Percentiles rank a stretch among this genome's conserved stretches.
Conservation (phyloP, 2,329 filamentous ascomycete genomes). For the Thielaviopsis euricoi region DNA sequence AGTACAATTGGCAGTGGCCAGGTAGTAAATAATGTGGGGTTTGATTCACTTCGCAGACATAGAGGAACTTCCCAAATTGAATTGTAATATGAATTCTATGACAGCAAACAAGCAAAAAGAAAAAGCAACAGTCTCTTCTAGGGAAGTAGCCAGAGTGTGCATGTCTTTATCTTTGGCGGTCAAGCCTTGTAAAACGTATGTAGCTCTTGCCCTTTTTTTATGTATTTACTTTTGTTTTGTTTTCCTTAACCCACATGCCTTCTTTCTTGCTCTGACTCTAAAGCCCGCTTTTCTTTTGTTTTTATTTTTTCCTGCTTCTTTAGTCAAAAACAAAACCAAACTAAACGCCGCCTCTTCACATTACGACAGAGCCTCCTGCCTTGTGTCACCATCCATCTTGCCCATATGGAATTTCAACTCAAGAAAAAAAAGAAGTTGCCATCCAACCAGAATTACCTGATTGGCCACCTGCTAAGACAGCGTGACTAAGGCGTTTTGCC, state of each 20-base stretch:
- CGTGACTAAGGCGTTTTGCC: no score
- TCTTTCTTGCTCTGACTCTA: background rate
- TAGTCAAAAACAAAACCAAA: background rate
- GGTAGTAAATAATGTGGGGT: background rate
- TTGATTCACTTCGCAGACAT: background rate
- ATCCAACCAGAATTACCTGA: no score
- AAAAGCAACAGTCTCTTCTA: background rate
- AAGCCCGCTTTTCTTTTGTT: background rate
- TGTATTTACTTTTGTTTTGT: no score
- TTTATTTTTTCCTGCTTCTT: background rate
- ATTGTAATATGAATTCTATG: background rate
- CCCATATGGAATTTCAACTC: no score
- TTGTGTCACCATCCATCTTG: background rate
- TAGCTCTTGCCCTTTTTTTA: background rate
- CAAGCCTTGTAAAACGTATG: background rate
- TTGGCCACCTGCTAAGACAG: no score
- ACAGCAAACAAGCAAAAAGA: background rate
- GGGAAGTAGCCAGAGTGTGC: background rate
- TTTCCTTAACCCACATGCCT: background rate
- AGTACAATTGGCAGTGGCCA: background rate
- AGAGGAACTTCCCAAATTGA: background rate
- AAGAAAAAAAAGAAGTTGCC: no score
- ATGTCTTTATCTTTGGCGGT: background rate
- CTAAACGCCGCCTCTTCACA: background rate
- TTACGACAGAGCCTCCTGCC: background rate